phyloP scores from a whole-genome alignment of 768 basidiomycete genomes.

The Nevesoporus exiguus region DNA sequence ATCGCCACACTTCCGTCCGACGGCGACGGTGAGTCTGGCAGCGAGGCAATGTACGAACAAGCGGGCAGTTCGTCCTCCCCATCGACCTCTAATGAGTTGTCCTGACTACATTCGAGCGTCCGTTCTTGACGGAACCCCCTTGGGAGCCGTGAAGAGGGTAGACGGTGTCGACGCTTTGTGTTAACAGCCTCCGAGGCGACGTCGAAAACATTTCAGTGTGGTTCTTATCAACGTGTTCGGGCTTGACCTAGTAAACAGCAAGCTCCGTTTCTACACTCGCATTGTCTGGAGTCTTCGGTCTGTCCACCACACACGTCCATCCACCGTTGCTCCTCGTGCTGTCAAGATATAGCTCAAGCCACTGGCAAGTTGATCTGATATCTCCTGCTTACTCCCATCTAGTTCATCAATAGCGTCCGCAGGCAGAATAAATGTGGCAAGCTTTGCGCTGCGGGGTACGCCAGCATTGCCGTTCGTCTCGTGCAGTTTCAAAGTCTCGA shows the following conservation, averaged over 20 bases:
- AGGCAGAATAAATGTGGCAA: conserved; percentile 39
- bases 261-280: conserved; percentile 24
- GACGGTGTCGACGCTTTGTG: conserved; percentile 37
- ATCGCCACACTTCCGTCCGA: too few relatives aligned
- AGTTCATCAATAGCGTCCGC: conserved; percentile 39
- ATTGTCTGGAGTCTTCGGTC: conserved; percentile 19
- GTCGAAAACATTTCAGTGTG: conserved; percentile 35
- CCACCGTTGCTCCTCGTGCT: conserved; percentile 27
- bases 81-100: conserved; percentile 3
- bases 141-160: conserved; percentile 35
- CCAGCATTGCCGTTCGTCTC: conserved; percentile 25
- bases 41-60: too few relatives aligned
- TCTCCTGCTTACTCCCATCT: background rate
- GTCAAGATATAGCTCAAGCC: conserved; percentile 17
- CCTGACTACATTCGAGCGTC: conserved; percentile 38
- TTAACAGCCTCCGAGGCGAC: conserved; percentile 9
- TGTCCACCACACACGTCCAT: conserved; percentile 24
- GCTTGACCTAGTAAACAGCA: conserved; percentile 47
- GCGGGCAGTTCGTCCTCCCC: too few relatives aligned
- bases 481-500: conserved; percentile 33
- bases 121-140: conserved; percentile 44
- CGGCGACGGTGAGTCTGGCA: too few relatives aligned
- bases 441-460: conserved; percentile 43
- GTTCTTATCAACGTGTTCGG: conserved; percentile 58
- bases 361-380: background rate